Conservation (phyloP, 2,329 filamentous ascomycete species). For the Xylariales sp. region DNA sequence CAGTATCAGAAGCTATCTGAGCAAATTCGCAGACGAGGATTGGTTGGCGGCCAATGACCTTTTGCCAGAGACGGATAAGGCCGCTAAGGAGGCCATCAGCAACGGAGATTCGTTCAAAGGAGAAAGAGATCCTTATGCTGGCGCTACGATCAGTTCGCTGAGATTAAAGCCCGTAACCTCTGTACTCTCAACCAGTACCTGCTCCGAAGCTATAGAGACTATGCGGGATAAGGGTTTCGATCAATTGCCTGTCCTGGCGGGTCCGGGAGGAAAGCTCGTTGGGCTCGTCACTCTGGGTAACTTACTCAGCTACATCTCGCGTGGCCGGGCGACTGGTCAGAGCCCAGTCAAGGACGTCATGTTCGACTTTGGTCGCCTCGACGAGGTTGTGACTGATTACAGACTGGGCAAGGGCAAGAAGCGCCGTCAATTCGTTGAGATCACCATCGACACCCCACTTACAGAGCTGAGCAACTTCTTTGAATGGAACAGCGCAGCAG, state of each 20-base stretch:
- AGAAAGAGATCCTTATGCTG: constrained; percentile 62
- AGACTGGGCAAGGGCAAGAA: constrained; percentile 40
- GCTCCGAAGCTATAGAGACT: constrained; percentile 87
- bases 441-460: constrained; percentile 85
- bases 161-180: constrained; percentile 93
- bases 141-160: constrained; percentile 75
- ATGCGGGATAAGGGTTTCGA: constrained; percentile 99
- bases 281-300: constrained; percentile 94
- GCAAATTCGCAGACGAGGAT: constrained; percentile 98
- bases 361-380: constrained; percentile 88
- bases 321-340: constrained; percentile 69
- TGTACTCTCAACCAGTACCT: constrained; percentile 64
- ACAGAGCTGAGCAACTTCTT: constrained; percentile 85
- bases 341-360: constrained; percentile 82
- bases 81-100: constrained; percentile 44
- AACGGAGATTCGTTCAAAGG: constrained; percentile 31
- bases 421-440: constrained; percentile 81
- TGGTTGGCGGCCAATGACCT: constrained; percentile 97
- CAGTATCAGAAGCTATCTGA: constrained; percentile 94
- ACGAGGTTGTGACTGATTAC: constrained; percentile 88
- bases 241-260: constrained; percentile 83
- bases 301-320: constrained; percentile 83
- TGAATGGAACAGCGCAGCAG: constrained; percentile 94
- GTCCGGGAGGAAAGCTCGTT: constrained; percentile 67
- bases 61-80: constrained; percentile 51